These are phyloP conservation scores for Porcisia deanei DNA, from an alignment of 208 protist species.

Conservation along the genomic window DNA sequence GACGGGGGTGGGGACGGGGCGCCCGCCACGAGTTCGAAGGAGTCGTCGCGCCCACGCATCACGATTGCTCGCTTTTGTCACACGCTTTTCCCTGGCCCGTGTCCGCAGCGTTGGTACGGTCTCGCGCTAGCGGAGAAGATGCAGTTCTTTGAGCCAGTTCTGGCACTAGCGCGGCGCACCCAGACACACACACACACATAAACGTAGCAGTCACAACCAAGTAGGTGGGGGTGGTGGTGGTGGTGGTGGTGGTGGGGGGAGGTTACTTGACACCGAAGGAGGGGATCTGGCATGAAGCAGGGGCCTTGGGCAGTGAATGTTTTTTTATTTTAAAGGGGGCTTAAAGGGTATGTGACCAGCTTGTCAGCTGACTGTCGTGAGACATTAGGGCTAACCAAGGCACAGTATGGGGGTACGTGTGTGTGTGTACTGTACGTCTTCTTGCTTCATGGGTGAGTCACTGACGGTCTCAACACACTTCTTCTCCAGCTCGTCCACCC, in stretches of 20 bases:
- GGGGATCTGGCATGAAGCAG: not conserved
- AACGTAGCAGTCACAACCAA: not conserved
- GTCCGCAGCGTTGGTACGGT: conserved; percentile 58
- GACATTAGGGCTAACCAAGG: not conserved
- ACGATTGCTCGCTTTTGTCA: conserved; percentile 34
- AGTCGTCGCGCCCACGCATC: conserved; percentile 2
- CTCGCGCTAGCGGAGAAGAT: conserved; percentile 53
- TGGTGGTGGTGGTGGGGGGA: too few relatives aligned
- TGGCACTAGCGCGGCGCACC: conserved; percentile 32
- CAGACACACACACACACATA: not conserved
- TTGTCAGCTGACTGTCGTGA: not conserved
- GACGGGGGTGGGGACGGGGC: not conserved
- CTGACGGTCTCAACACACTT: not conserved
- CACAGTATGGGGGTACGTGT: not conserved
- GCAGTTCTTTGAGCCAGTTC: conserved; percentile 47
- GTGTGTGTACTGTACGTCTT: not conserved
- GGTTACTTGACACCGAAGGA: not conserved
- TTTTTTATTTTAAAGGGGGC: not conserved
- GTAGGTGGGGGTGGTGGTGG: not conserved
- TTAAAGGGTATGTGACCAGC: not conserved
- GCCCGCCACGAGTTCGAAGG: not conserved
- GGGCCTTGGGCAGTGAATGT: too few relatives aligned
- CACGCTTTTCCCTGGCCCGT: conserved; percentile 52
- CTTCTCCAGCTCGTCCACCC: too few relatives aligned
- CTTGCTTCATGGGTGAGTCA: not conserved